Evolutionary conservation across 2,329 filamentous ascomycete genomes (phyloP).

Genomic region (Neonectria hederae): DNA sequence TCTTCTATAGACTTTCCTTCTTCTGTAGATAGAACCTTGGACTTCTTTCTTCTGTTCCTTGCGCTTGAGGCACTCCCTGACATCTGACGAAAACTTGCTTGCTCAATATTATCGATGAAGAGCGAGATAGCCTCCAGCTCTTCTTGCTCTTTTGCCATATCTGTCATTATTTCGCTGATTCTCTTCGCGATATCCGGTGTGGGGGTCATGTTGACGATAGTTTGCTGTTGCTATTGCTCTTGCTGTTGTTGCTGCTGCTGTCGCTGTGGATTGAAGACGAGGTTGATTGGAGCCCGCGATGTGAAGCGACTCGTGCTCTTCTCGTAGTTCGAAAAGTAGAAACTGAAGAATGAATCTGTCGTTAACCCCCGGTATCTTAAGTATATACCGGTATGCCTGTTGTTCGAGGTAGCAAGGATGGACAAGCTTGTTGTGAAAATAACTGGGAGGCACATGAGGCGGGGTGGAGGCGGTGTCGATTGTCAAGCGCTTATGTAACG

Average conservation of each 20-base stretch:
- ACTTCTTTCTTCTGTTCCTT: neutral
- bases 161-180: constrained; percentile 4
- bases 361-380: neutral
- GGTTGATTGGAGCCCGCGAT: neutral
- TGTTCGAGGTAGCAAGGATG: no score
- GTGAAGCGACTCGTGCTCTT: neutral
- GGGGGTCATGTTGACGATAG: neutral
- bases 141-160: neutral
- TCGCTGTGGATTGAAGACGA: neutral
- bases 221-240: neutral
- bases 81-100: neutral
- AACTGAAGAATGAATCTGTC: neutral
- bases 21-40: neutral
- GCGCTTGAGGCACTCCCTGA: constrained; percentile 4
- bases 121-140: neutral
- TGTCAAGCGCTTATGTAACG: no score
- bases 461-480: no score
- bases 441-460: no score
- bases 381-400: no score
- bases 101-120: neutral
- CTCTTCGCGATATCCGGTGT: neutral
- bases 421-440: no score
- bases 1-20: neutral
- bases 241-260: neutral
- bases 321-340: neutral